Conservation (phyloP, 768 basidiomycete species). For the Suillus subaureus region DNA sequence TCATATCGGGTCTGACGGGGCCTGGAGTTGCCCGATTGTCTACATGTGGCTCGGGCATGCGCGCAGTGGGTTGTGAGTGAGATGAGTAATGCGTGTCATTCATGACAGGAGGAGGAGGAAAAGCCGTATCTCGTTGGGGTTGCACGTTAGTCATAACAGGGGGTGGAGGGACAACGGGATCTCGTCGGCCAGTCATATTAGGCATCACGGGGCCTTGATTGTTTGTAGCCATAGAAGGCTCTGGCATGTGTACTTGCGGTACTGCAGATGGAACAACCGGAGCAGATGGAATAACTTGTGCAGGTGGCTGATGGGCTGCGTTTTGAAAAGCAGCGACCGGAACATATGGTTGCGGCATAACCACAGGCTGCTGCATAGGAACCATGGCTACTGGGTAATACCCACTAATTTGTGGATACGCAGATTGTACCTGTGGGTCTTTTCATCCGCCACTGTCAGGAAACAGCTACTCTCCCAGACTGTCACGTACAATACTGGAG, state of each 20-base stretch:
- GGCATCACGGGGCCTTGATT: constrained; percentile 10
- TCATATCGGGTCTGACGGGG: constrained; percentile 22
- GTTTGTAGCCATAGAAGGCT: constrained; percentile 15
- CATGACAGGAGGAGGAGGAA: constrained; percentile 1
- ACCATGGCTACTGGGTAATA: constrained; percentile 33
- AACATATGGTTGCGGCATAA: constrained; percentile 30
- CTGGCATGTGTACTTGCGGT: constrained; percentile 13
- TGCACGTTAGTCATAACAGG: background rate
- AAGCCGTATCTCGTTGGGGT: background rate
- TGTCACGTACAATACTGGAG: constrained; percentile 28
- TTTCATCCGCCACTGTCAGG: constrained; percentile 15
- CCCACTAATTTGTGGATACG: constrained; percentile 21
- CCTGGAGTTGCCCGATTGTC: background rate
- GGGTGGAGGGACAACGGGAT: background rate
- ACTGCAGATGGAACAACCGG: constrained; percentile 18
- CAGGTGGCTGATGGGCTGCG: constrained; percentile 2
- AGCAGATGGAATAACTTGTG: constrained; percentile 18
- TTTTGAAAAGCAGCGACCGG: constrained; percentile 28
- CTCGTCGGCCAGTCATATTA: background rate
- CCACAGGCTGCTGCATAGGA: constrained; percentile 30
- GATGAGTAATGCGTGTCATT: background rate
- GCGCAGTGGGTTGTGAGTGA: constrained; percentile 4
- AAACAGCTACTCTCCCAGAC: constrained; percentile 2
- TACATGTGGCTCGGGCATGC: constrained; percentile 24
- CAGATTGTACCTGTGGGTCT: constrained; percentile 28